Base-by-base conservation (phyloP, 441 rosid species). In the Populus tomentosa region DNA sequence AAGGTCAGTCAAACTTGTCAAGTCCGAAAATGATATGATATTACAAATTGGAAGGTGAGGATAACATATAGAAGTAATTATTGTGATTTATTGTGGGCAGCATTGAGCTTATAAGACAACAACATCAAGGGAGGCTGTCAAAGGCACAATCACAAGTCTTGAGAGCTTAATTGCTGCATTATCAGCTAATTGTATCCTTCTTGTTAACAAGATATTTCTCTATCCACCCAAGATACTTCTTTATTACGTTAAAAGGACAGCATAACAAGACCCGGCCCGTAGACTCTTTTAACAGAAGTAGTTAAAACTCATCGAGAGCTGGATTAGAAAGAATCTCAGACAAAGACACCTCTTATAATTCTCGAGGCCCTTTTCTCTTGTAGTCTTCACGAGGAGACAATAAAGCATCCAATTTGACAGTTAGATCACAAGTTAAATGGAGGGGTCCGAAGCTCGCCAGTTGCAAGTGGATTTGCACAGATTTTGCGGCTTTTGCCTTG, bases 361-460 rank as follows among this genome's bases (percentile, higher is more conserved):
- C 28, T 42, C 42, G 72, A 68, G 80, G 76, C 72, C 75, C 75
- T 75, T 62, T 76, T 42, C 33, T 74, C 67, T 56, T 69, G 77
- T 59, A 72, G 33, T 77, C 68, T 40, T 70, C 62, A 67, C 67
- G 76, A 79, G 71, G 77, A 30, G 86, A 78, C 85, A 80, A 56
- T 67, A 14, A 32, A 77, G 32, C 71, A 74, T 46, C 67, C 75
- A 70, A 72, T 62, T 75, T 81, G 81, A 63, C 82, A 68, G 69
- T 81, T 80, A 24, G 71, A 82, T 81, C 67, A 81, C 69, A 78
- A 74, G 72, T 76, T 75, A 80, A 74, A 61, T 38, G 79, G 72
- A 50, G 71, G 50, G 67, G 63, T 59, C 70, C 63, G 73, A 76
- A 75, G 63, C 63, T 76, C 33, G 23, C 74, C 38, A 61, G 56